These are phyloP conservation scores for Climacium dendroides DNA, from an alignment of 225 moss, liverwort and hornwort genomes.

Conservation along the genomic window DNA sequence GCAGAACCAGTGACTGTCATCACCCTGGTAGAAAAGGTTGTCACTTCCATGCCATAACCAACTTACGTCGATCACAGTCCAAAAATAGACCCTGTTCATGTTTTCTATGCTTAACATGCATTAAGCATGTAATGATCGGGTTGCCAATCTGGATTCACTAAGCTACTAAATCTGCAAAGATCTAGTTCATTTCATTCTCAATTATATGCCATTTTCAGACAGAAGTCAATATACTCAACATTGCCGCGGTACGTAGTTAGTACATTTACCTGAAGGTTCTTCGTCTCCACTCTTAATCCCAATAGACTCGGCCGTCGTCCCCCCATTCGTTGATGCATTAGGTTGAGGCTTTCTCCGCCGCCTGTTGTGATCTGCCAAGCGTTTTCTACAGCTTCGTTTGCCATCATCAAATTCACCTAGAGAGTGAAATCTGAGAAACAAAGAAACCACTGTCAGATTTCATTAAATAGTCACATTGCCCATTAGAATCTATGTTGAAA, in stretches of 20 bases:
- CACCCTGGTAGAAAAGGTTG: not conserved
- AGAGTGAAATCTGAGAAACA: constrained; percentile 59
- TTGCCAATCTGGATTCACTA: not conserved
- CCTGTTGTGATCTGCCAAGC: constrained; percentile 86
- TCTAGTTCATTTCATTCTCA: not conserved
- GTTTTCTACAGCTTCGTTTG: constrained; percentile 87
- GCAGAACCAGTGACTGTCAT: not conserved
- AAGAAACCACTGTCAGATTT: not conserved
- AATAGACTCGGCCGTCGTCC: constrained; percentile 34
- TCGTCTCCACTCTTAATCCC: constrained; percentile 47
- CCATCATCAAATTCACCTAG: constrained; percentile 92
- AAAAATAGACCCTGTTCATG: not conserved
- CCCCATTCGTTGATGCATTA: constrained; percentile 34
- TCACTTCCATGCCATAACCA: not conserved
- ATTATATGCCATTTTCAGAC: not conserved
- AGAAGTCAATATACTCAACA: not conserved
- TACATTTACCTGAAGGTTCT: constrained; percentile 14
- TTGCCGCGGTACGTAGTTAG: not conserved
- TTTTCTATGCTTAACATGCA: not conserved
- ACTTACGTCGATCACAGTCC: not conserved
- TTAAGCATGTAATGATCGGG: not conserved
- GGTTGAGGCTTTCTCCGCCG: constrained; percentile 83
- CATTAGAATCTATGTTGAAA: not conserved
- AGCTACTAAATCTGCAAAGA: not conserved
- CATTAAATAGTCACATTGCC: not conserved